These are phyloP conservation scores for Exophiala bonariae DNA, from an alignment of 2,329 filamentous ascomycete genomes.

Conservation along the genomic window DNA sequence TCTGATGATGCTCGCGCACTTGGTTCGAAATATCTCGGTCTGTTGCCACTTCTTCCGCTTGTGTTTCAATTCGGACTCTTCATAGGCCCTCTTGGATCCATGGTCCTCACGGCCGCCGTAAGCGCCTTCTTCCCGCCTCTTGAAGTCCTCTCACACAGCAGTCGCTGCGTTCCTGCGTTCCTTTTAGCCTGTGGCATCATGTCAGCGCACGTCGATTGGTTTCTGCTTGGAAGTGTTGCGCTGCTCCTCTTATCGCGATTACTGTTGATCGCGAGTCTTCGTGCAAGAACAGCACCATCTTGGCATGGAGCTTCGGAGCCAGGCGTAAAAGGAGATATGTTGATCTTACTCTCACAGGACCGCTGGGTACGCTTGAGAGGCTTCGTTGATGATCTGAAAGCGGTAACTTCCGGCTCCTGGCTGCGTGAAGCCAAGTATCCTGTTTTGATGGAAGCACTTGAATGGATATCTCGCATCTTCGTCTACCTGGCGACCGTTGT, in stretches of 20 bases:
- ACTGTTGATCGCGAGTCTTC: slow-evolving; percentile 59
- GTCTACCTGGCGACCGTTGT: slow-evolving; percentile 60
- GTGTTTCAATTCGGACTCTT: not conserved
- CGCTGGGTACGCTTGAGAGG: slow-evolving; percentile 56
- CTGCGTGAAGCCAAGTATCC: slow-evolving; percentile 52
- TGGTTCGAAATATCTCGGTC: not conserved
- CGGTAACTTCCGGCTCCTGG: slow-evolving; percentile 60
- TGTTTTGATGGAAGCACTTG: slow-evolving; percentile 42
- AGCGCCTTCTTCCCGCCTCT: no score
- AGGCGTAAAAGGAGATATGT: slow-evolving; percentile 46
- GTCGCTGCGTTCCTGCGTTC: not conserved
- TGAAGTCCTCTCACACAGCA: no score
- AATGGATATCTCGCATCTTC: slow-evolving; percentile 50
- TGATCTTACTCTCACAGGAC: slow-evolving; percentile 54
- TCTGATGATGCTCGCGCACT: slow-evolving; percentile 16
- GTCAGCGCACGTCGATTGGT: slow-evolving; percentile 33
- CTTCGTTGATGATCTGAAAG: slow-evolving; percentile 56
- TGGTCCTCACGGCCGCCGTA: no score
- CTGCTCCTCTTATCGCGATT: slow-evolving; percentile 56
- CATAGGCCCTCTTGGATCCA: not conserved
- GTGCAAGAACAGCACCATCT: slow-evolving; percentile 43
- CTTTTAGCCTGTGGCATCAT: not conserved
- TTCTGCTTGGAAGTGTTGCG: slow-evolving; percentile 49
- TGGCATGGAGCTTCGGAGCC: slow-evolving; percentile 41
- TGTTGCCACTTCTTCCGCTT: no score